Base-by-base conservation (phyloP, 768 basidiomycete species). In the Leucosporidium creatinivorum region DNA sequence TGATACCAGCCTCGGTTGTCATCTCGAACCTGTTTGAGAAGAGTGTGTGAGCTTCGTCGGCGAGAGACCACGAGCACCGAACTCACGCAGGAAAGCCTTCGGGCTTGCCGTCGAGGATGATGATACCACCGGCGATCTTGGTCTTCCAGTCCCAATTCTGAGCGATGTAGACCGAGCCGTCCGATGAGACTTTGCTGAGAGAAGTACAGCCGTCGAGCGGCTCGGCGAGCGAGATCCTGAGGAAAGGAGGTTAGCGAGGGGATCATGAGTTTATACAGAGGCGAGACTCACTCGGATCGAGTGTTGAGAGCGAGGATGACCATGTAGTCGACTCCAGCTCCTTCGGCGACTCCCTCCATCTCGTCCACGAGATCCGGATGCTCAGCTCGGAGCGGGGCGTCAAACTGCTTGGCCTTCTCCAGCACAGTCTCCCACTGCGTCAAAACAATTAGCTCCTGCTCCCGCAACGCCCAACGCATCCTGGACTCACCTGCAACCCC, bases 91-190 rank as follows among this genome's bases (percentile, higher is more conserved):
- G 62, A 9, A 12, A 15, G 2, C 15, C 39, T 44, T 36, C 28
- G 2, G 28, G 58, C 25, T 50, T 25, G 21, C 50, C 57, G 30
- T 65, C 48, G 25, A 65, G 30, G n/a, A 65, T n/a, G 58, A 65
- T 54, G 33, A 65, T 28, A 19, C 49, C 19, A 36, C 50, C 49
- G 6, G 25, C 5, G 25, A 58, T 47, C 18, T 31, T 48, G 6
- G 30, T 19, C 33, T 47, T 51, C 64, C 64, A 65, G 36, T 65
- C 64, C 64, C 64, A 65, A 50, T 65, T 65, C 58, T 31, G n/a
- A 2, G 54, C 62, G 23, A 59, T 57, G 31, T 33, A 57, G 25
- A 30, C 18, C 0, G 56, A 36, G 10, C 56, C 56, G 31, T 57
- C 56, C 19, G 30, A 13, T 2, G 56, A 44, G 2, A n/a, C 18